These are phyloP conservation scores for Mycena citricolor DNA, from an alignment of 1,284 basidiomycete genomes.

Conservation along the genomic window DNA sequence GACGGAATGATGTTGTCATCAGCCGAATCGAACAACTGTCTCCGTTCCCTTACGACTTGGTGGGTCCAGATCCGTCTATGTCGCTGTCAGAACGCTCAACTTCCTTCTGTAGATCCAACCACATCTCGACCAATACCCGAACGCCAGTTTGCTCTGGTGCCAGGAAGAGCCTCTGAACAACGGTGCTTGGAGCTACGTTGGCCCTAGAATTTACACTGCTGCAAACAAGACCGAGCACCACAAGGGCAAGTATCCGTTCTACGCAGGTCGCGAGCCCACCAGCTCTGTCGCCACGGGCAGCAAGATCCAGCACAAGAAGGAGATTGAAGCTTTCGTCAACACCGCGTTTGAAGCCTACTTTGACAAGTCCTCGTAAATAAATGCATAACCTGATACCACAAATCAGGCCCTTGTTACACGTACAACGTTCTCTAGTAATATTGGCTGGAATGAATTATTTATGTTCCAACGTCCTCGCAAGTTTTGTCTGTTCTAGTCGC, in stretches of 20 bases:
- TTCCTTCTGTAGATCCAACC: conserved; percentile 61
- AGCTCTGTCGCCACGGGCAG: conserved; percentile 89
- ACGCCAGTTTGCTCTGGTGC: conserved; percentile 89
- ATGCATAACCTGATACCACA: not conserved
- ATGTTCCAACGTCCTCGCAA: too few species aligned
- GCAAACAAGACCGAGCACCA: conserved; percentile 87
- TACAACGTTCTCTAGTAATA: too few species aligned
- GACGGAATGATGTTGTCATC: conserved; percentile 92
- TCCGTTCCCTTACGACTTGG: conserved; percentile 94
- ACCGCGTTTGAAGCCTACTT: conserved; percentile 46
- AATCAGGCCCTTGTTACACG: too few species aligned
- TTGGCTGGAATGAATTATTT: too few species aligned
- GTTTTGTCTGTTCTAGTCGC: too few species aligned
- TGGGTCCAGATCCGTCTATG: conserved; percentile 41
- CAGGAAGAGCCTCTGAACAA: conserved; percentile 95
- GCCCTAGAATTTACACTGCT: conserved; percentile 84
- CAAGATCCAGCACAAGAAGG: conserved; percentile 85
- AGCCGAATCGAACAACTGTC: conserved; percentile 93
- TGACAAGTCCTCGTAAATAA: conserved; percentile 11
- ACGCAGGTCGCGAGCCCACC: conserved; percentile 85
- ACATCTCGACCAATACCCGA: conserved; percentile 94
- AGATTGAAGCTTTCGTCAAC: conserved; percentile 73
- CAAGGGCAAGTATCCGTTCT: conserved; percentile 83
- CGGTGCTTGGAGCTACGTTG: conserved; percentile 91
- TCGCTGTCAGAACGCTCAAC: conserved; percentile 13